Evolutionary conservation across 257 asterid species (phyloP).

Genomic region (Solanum lycopersicoides): DNA sequence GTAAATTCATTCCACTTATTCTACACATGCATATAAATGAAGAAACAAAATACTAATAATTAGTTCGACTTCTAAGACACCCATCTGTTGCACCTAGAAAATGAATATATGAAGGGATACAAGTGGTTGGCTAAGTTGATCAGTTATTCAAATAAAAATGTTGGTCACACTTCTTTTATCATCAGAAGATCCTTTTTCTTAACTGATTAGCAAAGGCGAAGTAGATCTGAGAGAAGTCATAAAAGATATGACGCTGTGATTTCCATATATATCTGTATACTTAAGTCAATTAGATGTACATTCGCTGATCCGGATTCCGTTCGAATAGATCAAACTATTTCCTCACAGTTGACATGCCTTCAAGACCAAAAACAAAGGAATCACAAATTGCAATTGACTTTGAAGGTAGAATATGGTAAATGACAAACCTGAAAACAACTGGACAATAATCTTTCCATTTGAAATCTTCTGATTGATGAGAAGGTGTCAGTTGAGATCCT

Average conservation of each 20-base stretch:
- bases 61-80: background rate
- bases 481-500: conserved; percentile 84
- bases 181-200: background rate
- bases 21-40: background rate
- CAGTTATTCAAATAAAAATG: background rate
- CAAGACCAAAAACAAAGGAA: background rate
- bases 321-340: background rate
- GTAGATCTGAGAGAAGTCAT: background rate
- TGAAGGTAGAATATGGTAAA: background rate
- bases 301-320: background rate
- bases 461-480: conserved; percentile 92
- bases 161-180: background rate
- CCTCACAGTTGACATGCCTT: background rate
- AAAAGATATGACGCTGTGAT: background rate
- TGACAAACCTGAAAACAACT: conserved; percentile 76
- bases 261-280: background rate
- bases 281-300: background rate
- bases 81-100: background rate
- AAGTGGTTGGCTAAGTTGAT: background rate
- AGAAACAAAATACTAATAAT: background rate
- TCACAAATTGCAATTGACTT: background rate
- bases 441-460: conserved; percentile 99
- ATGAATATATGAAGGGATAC: background rate
- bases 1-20: background rate
- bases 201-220: background rate